phyloP scores from a whole-genome alignment of 106 monocot genomes.

The Gastrodia elata region DNA sequence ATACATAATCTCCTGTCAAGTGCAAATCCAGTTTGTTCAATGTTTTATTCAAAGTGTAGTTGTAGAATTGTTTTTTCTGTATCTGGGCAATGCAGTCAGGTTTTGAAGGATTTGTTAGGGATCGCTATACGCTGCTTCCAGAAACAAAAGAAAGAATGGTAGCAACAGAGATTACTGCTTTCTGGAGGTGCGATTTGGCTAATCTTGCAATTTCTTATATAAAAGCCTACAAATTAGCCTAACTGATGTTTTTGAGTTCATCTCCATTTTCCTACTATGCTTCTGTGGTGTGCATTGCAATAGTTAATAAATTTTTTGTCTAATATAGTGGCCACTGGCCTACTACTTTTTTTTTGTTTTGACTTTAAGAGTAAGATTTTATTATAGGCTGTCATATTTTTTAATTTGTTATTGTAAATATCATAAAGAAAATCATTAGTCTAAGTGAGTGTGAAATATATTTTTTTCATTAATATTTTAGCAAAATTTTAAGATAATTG shows the following conservation, averaged over 20 bases:
- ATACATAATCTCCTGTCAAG: neutral
- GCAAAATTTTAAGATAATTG: no score
- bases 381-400: neutral
- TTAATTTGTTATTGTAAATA: neutral
- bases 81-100: conserved; percentile 56
- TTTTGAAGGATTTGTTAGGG: conserved; percentile 88
- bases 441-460: neutral
- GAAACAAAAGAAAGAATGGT: conserved; percentile 90
- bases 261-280: neutral
- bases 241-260: neutral
- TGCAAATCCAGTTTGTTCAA: neutral
- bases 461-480: neutral
- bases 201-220: neutral
- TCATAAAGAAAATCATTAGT: neutral
- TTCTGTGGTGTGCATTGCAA: neutral
- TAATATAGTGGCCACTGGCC: neutral
- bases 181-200: conserved; percentile 56
- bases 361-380: neutral
- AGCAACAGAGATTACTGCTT: conserved; percentile 80
- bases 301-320: neutral
- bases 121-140: conserved; percentile 70
- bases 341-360: neutral
- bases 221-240: neutral
- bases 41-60: neutral
- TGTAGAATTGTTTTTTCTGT: neutral